A percentile compares a stretch with the other conserved stretches of the same genome.
These are phyloP conservation scores for Leishmania aethiopica DNA, from an alignment of 208 protist species.

Conservation along the genomic window DNA sequence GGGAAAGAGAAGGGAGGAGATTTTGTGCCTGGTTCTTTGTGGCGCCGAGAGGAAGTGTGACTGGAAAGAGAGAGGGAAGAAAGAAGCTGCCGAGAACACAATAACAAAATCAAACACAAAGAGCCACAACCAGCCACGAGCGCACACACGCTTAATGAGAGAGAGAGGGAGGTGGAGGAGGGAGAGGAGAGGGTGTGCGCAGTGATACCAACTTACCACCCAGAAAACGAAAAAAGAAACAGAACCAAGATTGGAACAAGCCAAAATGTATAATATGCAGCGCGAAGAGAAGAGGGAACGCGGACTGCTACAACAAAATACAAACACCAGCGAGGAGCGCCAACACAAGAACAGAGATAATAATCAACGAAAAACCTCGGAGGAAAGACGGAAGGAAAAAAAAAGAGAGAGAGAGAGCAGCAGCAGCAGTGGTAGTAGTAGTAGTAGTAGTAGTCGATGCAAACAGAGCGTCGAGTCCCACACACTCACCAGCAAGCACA, in stretches of 20 bases:
- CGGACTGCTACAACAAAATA: too few species aligned
- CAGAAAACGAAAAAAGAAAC: neutral
- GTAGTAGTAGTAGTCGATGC: neutral
- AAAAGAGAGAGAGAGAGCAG: neutral
- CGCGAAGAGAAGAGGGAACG: too few species aligned
- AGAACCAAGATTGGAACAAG: neutral
- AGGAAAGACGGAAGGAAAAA: neutral
- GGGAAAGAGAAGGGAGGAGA: neutral
- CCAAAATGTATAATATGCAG: neutral
- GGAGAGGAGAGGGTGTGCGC: neutral
- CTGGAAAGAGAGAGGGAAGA: neutral
- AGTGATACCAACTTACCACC: neutral
- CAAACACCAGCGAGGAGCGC: too few species aligned
- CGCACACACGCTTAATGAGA: neutral
- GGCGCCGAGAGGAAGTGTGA: neutral
- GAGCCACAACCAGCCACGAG: neutral
- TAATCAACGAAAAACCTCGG: too few species aligned
- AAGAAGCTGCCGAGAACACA: neutral
- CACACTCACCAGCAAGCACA: neutral
- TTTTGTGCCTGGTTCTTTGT: neutral
- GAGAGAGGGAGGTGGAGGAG: too few species aligned
- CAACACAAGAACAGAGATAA: too few species aligned
- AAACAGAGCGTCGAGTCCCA: neutral
- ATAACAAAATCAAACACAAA: neutral
- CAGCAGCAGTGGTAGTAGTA: neutral